Evolutionary conservation across 2,329 filamentous ascomycete species (phyloP).

Genomic region (Colletotrichum costaricense): DNA sequence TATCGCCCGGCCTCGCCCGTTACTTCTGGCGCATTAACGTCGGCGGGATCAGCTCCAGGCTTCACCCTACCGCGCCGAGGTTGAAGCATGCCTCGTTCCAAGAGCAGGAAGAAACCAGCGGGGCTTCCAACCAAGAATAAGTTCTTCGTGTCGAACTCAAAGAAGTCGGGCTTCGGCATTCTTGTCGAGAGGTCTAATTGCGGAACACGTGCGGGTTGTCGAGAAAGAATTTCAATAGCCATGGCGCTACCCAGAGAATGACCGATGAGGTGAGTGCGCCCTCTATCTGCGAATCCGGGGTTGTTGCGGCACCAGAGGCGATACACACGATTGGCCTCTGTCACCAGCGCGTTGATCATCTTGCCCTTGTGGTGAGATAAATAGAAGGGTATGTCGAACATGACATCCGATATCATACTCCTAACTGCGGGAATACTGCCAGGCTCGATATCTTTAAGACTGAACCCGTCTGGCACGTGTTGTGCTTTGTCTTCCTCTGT

Average conservation of each 20-base stretch:
- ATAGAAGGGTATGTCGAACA: constrained; percentile 98
- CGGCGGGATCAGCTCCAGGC: constrained; percentile 75
- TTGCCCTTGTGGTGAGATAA: constrained; percentile 95
- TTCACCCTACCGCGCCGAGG: constrained; percentile 83
- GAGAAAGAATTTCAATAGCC: constrained; percentile 90
- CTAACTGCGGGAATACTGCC: constrained; percentile 91
- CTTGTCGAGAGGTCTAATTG: constrained; percentile 54
- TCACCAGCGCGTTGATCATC: constrained; percentile 90
- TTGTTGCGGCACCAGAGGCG: constrained; percentile 95
- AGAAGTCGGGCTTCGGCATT: constrained; percentile 66
- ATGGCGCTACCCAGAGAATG: constrained; percentile 96
- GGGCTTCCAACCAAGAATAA: constrained; percentile 92
- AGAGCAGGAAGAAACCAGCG: constrained; percentile 89
- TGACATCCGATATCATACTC: constrained; percentile 94
- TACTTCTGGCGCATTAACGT: constrained; percentile 67
- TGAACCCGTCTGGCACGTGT: constrained; percentile 69
- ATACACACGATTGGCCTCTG: constrained; percentile 96
- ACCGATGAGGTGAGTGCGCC: constrained; percentile 90
- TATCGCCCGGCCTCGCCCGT: constrained; percentile 85
- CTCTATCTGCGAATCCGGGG: constrained; percentile 81
- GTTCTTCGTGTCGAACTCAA: constrained; percentile 93
- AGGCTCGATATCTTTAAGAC: constrained; percentile 90
- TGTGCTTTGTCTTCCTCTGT: constrained; percentile 62
- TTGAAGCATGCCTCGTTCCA: constrained; percentile 78
- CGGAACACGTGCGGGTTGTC: constrained; percentile 82